Percentiles rank a stretch among this genome's conserved stretches.
Evolutionary conservation across 345 rosid genomes (phyloP).

Genomic region (Gossypium sturtianum): DNA sequence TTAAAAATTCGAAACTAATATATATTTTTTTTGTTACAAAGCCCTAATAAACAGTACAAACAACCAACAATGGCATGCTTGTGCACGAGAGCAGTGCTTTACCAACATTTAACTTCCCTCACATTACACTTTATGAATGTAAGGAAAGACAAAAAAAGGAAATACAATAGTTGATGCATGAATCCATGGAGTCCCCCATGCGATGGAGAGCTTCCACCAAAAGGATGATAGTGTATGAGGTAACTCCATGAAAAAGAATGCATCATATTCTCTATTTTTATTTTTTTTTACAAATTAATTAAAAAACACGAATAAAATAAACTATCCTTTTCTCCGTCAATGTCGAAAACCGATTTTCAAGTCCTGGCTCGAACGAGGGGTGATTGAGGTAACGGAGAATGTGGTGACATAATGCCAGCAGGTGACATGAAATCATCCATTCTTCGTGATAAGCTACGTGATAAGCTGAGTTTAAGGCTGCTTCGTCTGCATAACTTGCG

Average conservation of each 20-base stretch:
- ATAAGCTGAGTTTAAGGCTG: slow-evolving; percentile 61
- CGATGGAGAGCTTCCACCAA: slow-evolving; percentile 4
- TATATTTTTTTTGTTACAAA: background rate
- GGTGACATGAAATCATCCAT: slow-evolving; percentile 50
- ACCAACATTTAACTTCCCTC: background rate
- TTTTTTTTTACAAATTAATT: background rate
- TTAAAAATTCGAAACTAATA: too few species aligned
- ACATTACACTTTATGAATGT: background rate
- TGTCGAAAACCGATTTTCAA: background rate
- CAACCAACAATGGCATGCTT: background rate
- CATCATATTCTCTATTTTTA: background rate
- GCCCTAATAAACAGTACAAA: background rate
- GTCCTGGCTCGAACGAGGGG: slow-evolving; percentile 76
- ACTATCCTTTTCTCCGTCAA: background rate
- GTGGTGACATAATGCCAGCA: slow-evolving; percentile 48
- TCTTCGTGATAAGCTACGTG: slow-evolving; percentile 38
- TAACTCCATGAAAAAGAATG: slow-evolving; percentile 11
- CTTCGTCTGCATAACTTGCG: slow-evolving; percentile 48
- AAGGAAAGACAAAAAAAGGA: background rate
- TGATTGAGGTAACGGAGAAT: slow-evolving; percentile 58
- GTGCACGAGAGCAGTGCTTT: background rate
- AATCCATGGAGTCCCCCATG: background rate
- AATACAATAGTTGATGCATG: slow-evolving; percentile 1
- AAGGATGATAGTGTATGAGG: background rate
- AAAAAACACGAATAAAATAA: background rate